A percentile compares a stretch with the other conserved stretches of the same genome.
These are phyloP conservation scores for Pythium plurisporium DNA, from an alignment of 352 stramenopile species.

Conservation along the genomic window DNA sequence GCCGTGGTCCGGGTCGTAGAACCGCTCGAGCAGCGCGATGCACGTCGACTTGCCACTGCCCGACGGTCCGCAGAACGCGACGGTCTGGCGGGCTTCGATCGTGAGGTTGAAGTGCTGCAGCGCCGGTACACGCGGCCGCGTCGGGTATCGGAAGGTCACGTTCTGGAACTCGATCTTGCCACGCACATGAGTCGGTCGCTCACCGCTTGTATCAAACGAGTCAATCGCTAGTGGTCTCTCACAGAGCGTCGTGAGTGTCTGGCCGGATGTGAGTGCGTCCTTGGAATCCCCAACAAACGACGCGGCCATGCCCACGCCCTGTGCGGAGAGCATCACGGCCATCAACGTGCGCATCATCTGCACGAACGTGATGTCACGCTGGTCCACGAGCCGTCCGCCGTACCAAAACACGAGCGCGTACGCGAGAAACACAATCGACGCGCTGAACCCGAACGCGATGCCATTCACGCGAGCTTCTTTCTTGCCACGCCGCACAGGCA, in stretches of 20 bases:
- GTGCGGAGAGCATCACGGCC: slow-evolving; percentile 35
- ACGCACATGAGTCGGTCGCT: slow-evolving; percentile 18
- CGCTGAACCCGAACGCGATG: slow-evolving; percentile 66
- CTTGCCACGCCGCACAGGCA: slow-evolving; percentile 9
- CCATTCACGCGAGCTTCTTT: slow-evolving; percentile 34
- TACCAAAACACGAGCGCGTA: slow-evolving; percentile 63
- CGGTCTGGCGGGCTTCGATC: slow-evolving; percentile 14
- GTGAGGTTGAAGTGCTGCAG: slow-evolving; percentile 29
- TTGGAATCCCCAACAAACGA: slow-evolving; percentile 27
- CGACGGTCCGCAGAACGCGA: slow-evolving; percentile 35
- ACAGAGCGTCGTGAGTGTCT: slow-evolving; percentile 24
- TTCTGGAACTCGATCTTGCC: slow-evolving; percentile 36
- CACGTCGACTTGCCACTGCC: slow-evolving; percentile 35
- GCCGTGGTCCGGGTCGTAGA: slow-evolving; percentile 36
- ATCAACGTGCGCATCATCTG: slow-evolving; percentile 41
- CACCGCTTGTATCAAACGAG: slow-evolving; percentile 20
- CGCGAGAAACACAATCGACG: slow-evolving; percentile 31
- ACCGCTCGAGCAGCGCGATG: slow-evolving; percentile 33
- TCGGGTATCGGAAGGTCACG: slow-evolving; percentile 42
- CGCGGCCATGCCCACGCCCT: slow-evolving; percentile 29
- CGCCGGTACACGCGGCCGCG: slow-evolving; percentile 24
- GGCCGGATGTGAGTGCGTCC: slow-evolving; percentile 23
- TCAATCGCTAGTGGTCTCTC: slow-evolving; percentile 19
- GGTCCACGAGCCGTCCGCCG: slow-evolving; percentile 38
- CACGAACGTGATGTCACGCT: slow-evolving; percentile 36